Base-by-base conservation (phyloP, 805 yeast genomes). In the Maudiozyma bulderi region DNA sequence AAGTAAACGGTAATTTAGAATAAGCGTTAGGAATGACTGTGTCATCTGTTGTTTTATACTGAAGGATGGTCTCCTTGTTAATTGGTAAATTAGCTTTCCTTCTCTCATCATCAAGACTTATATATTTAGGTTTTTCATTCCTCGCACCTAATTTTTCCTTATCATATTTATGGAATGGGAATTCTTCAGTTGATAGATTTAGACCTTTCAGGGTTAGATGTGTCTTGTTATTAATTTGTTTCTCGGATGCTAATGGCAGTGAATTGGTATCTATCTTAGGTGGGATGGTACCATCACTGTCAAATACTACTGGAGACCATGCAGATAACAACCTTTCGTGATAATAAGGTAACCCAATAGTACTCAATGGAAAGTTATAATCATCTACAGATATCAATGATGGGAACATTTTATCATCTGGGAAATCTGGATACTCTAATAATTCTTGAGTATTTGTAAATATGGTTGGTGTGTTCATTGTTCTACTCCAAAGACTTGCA, bases 291-390 rank as follows among this genome's bases (percentile, higher is more conserved):
- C 95, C 87, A 3, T 70, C 62, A 54, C 78, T 79, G 44, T 77
- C 74, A 60, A 86, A 87, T 6, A 78, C 71, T 52, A 74, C 64
- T 40, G 82, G 60, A 0, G 91, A 84, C 88, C 90, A 91, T 11
- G 86, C 82, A 0, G 96, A 88, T 8, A 90, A 70, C 14, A 93
- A 73, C 48, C 76, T 76, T 40, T 84, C 86, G 48, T 80, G 80
- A 64, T 88, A 93, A 57, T 82, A 87, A 0, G 99, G 98, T 77
- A 93, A 69, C 8, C 96, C 97, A 2, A 93, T 72, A 1, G 79
- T 61, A 44, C 81, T 82, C 49, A 91, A 71, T 0, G 96, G 89
- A 11, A 72, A 67, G 3, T 62, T 54, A 7, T 67, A 65, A 39
- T 73, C 72, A 52, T 83, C 81, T 5, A 73, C 62, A 1, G 50